phyloP scores from a whole-genome alignment of 176 grass and related monocot genomes.

The Hordeum vulgare region MorexV3_pseudomolecules_assembly NC_058523.1:230962247-230962746 shows the following conservation, averaged over 20 bases:
- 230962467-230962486: constrained; percentile 68
- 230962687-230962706: not conserved
- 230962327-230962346: constrained; percentile 89
- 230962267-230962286: constrained; percentile 80
- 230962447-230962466: constrained; percentile 74
- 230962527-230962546: constrained; percentile 77
- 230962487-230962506: constrained; percentile 93
- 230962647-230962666: not conserved
- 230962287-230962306: constrained; percentile 95
- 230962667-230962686: not conserved
- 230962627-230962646: not conserved
- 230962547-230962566: constrained; percentile 64
- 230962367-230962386: constrained; percentile 91
- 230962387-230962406: constrained; percentile 79
- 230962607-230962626: not conserved
- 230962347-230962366: constrained; percentile 78
- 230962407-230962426: constrained; percentile 82
- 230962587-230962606: not conserved
- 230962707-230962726: not conserved
- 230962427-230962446: constrained; percentile 77
- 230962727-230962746: not conserved
- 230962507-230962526: constrained; percentile 85
- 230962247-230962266: constrained; percentile 81
- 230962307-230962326: constrained; percentile 71
- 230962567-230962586: constrained; percentile 85